Evolutionary conservation across 345 rosid genomes (phyloP), one percentile per base, ranked within the genome.

Genomic region (Balakata baccata): DNA sequence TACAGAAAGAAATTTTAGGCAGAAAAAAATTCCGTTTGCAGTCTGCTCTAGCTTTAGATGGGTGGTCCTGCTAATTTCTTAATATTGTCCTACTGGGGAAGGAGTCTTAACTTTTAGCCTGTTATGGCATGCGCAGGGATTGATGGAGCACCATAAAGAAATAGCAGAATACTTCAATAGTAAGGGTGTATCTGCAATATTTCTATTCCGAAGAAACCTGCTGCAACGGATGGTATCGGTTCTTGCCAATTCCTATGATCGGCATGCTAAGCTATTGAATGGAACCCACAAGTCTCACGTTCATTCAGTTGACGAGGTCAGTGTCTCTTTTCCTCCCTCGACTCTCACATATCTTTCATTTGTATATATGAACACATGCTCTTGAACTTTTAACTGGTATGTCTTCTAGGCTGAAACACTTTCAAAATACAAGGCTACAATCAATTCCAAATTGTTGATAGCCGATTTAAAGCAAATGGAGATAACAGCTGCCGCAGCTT

Each of bases 201-300:
- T 95, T 80, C 84, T 95, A 23, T 89, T 95, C 54, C 83, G 99
- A 53, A 87, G 85, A 84, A 92, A 95, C 78, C 84, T 87, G 66
- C 72, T 95, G 68, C 88, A 96, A n/a, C 89, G 98, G 66, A 84
- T 92, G 96, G 91, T 95, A 71, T 95, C 99, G 29, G 80, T 89
- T 72, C 77, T 88, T 51, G 94, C 98, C 4, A 95, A 95, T 83
- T 89, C 97, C 68, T 85, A 89, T 79, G 99, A 95, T 61, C 92
- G 89, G 38, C 64, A 82, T 60, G 98, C 98, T 59, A 95, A 91
- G 87, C 78, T 89, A 66, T 83, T 95, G 85, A 92, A 95, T 79
- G 99, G 99, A 66, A 91, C 92, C 68, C 99, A 95, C 77, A 91
- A 91, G 84, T 89, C 99, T 79, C 99, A 95, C 79, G 99, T 95